Evolutionary conservation across 441 rosid species (phyloP).

Genomic region (Gossypium trilobum): DNA sequence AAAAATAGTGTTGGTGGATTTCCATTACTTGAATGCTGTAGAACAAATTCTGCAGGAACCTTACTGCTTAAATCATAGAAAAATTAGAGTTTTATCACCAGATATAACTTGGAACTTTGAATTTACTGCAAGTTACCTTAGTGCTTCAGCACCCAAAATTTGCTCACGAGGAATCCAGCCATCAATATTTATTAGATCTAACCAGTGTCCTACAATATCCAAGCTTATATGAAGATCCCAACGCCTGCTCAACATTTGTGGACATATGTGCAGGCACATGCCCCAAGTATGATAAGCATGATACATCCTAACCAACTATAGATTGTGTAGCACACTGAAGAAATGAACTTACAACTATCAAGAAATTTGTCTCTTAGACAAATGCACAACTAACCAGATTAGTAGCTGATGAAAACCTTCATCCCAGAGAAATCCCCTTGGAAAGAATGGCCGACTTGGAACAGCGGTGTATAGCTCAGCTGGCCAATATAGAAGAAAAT

Average conservation of each 20-base stretch:
- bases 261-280: constrained; percentile 10
- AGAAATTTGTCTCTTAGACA: constrained; percentile 3
- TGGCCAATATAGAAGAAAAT: constrained; percentile 80
- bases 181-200: constrained; percentile 71
- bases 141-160: constrained; percentile 89
- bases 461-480: constrained; percentile 97
- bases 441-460: constrained; percentile 93
- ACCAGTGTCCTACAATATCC: constrained; percentile 88
- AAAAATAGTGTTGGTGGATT: constrained; percentile 93
- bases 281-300: constrained; percentile 17
- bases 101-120: constrained; percentile 11
- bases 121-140: constrained; percentile 44
- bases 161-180: constrained; percentile 99
- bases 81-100: constrained; percentile 17
- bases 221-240: constrained; percentile 67
- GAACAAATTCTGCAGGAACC: constrained; percentile 86
- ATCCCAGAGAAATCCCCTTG: constrained; percentile 96
- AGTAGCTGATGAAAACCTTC: constrained; percentile 98
- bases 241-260: constrained; percentile 40
- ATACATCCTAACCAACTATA: constrained; percentile 13
- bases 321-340: constrained; percentile 14
- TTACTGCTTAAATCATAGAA: constrained; percentile 52
- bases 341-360: constrained; percentile 1
- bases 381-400: constrained; percentile 57
- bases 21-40: constrained; percentile 81